Conservation (phyloP, 2,329 filamentous ascomycete species). For the Arthroderma sp. region DNA sequence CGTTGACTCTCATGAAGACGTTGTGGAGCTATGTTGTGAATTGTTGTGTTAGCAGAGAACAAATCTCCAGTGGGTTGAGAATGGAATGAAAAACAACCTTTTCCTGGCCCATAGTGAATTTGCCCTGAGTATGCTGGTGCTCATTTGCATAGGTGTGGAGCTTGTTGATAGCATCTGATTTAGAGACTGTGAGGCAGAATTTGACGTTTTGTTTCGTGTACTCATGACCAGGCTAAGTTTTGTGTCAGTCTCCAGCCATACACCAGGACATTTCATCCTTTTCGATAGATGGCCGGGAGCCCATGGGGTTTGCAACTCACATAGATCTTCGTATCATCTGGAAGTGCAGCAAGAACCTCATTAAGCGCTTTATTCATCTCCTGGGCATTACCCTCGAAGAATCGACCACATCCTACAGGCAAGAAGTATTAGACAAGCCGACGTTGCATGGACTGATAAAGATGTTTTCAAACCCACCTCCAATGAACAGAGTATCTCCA, state of each 20-base stretch:
- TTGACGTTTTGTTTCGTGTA: slow-evolving; percentile 96
- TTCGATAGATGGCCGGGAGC: not conserved
- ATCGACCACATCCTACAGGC: slow-evolving; percentile 66
- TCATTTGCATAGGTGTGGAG: slow-evolving; percentile 62
- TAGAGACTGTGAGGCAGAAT: slow-evolving; percentile 65
- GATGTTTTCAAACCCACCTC: slow-evolving; percentile 41
- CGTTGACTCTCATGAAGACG: slow-evolving; percentile 83
- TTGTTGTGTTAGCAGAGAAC: not conserved
- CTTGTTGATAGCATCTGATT: slow-evolving; percentile 62
- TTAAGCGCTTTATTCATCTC: slow-evolving; percentile 95
- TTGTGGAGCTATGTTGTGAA: slow-evolving; percentile 60
- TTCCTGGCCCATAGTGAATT: slow-evolving; percentile 94
- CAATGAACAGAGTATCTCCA: slow-evolving; percentile 91
- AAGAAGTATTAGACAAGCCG: not conserved
- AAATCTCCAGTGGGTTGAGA: not conserved
- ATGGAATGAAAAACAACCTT: slow-evolving; percentile 49
- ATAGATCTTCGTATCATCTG: slow-evolving; percentile 84
- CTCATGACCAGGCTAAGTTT: slow-evolving; percentile 70
- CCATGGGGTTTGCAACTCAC: slow-evolving; percentile 38
- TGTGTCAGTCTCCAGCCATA: not conserved
- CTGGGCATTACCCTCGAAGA: slow-evolving; percentile 80
- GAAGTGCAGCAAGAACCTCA: slow-evolving; percentile 63
- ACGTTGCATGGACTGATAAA: not conserved
- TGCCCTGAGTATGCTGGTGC: slow-evolving; percentile 81
- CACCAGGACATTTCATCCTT: not conserved